phyloP scores from a whole-genome alignment of 2,329 filamentous ascomycete species.

The Coniochaeta ligniaria region DNA sequence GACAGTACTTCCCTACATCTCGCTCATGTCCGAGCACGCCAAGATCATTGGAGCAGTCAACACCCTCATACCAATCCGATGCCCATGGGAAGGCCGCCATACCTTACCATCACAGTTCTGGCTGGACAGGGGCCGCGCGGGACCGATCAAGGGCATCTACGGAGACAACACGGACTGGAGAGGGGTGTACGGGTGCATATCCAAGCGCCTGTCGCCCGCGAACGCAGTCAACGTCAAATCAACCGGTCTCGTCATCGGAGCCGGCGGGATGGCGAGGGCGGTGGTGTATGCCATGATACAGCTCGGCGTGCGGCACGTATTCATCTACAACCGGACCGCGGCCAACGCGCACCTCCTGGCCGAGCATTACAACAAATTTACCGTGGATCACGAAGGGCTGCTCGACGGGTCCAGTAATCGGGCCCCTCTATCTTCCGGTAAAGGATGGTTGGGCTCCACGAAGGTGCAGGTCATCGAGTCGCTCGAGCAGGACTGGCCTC shows the following conservation, averaged over 20 bases:
- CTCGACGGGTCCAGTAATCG: neutral
- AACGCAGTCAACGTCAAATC: conserved; percentile 34
- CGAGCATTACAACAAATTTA: conserved; percentile 46
- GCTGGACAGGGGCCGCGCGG: conserved; percentile 40
- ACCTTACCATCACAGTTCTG: conserved; percentile 19
- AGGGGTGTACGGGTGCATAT: conserved; percentile 53
- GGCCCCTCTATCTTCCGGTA: conserved; percentile 17
- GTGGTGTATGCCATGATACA: conserved; percentile 58
- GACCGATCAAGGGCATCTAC: conserved; percentile 48
- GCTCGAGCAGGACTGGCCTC: conserved; percentile 46
- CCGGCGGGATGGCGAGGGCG: conserved; percentile 55
- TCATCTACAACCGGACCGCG: conserved; percentile 54
- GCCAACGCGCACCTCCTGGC: conserved; percentile 48
- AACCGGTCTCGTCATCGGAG: conserved; percentile 38
- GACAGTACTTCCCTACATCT: neutral
- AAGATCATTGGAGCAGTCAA: conserved; percentile 56
- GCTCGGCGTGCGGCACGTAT: conserved; percentile 56
- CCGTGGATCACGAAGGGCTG: conserved; percentile 1
- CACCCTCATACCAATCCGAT: conserved; percentile 50
- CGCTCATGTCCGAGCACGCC: conserved; percentile 30
- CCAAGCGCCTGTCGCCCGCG: conserved; percentile 50
- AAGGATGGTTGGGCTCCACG: conserved; percentile 19
- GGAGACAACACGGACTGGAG: conserved; percentile 63
- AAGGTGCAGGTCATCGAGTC: conserved; percentile 38
- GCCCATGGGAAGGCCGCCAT: conserved; percentile 29